Evolutionary conservation across 208 protist species (phyloP).

Genomic region (Crithidia bombi): DNA sequence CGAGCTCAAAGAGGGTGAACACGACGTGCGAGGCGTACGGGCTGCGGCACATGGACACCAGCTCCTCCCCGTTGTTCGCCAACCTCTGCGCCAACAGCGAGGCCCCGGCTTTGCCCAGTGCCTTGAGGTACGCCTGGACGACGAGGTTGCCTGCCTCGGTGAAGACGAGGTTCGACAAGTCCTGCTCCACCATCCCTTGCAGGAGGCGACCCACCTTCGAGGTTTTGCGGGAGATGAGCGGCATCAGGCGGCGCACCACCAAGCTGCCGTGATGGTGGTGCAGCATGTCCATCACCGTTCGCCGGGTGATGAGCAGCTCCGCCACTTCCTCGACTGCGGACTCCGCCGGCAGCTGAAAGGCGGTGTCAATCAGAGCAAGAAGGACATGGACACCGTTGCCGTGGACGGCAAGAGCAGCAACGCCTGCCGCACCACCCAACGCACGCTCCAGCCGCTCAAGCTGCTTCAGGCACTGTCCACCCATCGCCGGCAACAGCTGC

Average conservation of each 20-base stretch:
- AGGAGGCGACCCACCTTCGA: conserved; percentile 73
- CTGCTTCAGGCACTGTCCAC: conserved; percentile 31
- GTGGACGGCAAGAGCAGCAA: conserved; percentile 48
- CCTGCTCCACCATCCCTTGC: conserved; percentile 56
- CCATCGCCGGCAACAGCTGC: conserved; percentile 49
- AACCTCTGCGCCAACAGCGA: conserved; percentile 66
- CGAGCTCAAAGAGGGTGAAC: conserved; percentile 68
- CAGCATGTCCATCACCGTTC: conserved; percentile 62
- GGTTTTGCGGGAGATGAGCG: conserved; percentile 56
- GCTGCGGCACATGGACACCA: conserved; percentile 71
- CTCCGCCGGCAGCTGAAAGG: conserved; percentile 40
- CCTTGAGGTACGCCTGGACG: conserved; percentile 74
- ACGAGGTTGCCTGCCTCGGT: conserved; percentile 84
- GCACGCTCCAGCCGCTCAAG: conserved; percentile 45
- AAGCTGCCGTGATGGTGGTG: conserved; percentile 70
- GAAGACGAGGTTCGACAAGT: conserved; percentile 59
- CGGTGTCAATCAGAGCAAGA: conserved; percentile 53
- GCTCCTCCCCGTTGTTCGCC: conserved; percentile 54
- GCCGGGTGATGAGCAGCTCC: conserved; percentile 45
- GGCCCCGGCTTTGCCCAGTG: conserved; percentile 45
- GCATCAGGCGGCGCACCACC: conserved; percentile 76
- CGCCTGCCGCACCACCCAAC: conserved; percentile 54
- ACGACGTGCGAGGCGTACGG: conserved; percentile 82
- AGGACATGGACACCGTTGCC: conserved; percentile 81
- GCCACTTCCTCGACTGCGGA: conserved; percentile 61